Evolutionary conservation across 129 eudicot species (phyloP).

Genomic region (Arctium minus): DNA sequence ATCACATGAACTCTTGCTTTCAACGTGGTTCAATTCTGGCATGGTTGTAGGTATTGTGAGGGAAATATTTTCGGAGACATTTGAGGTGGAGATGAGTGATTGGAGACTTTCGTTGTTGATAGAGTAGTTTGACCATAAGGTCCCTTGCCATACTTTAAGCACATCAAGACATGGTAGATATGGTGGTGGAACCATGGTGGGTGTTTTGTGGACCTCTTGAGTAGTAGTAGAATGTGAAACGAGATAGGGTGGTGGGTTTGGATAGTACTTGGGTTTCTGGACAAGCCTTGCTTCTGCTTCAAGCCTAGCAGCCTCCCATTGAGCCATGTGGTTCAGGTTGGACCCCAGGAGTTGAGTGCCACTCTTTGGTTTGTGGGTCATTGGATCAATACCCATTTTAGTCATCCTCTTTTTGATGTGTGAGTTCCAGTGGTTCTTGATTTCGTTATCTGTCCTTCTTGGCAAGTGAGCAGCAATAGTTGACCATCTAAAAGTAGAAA

Average conservation of each 20-base stretch:
- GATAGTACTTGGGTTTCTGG: conserved; percentile 42
- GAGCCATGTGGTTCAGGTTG: conserved; percentile 88
- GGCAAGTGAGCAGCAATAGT: conserved; percentile 70
- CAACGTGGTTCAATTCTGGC: conserved; percentile 1
- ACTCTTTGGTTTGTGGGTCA: conserved; percentile 68
- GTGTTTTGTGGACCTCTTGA: conserved; percentile 6
- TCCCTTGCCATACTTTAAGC: conserved; percentile 61
- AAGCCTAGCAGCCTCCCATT: conserved; percentile 77
- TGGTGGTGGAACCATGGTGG: conserved; percentile 12
- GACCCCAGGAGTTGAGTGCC: conserved; percentile 40
- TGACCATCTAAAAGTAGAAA: conserved; percentile 52
- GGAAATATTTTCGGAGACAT: conserved; percentile 22
- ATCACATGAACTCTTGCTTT: conserved; percentile 18
- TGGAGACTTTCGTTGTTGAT: conserved; percentile 40
- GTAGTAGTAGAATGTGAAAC: conserved; percentile 10
- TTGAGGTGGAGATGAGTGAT: conserved; percentile 50
- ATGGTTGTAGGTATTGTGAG: conserved; percentile 1
- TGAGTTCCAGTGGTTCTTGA: conserved; percentile 81
- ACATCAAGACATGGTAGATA: conserved; percentile 56
- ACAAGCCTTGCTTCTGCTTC: conserved; percentile 80
- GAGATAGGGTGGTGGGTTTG: conserved; percentile 4
- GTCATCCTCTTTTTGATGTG: conserved; percentile 70
- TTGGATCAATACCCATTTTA: conserved; percentile 77
- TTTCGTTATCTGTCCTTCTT: conserved; percentile 72
- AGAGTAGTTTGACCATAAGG: conserved; percentile 34